Conservation (phyloP, 2,329 filamentous ascomycete species). For the Arthrinium phaeospermum region DNA sequence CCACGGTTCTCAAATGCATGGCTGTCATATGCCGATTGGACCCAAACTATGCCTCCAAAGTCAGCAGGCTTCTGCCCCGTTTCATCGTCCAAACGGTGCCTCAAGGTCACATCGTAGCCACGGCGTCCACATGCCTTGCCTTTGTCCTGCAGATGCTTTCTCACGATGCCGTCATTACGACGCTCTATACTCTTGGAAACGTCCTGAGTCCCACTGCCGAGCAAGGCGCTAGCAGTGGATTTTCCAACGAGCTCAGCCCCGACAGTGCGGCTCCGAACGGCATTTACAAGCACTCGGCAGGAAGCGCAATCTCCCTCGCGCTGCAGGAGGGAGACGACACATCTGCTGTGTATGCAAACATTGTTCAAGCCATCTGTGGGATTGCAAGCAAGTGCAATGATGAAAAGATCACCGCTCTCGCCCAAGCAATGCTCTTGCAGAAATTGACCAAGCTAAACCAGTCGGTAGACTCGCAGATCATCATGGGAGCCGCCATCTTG, state of each 20-base stretch:
- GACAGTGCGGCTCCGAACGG: constrained; percentile 46
- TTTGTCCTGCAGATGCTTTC: constrained; percentile 82
- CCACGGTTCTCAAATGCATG: constrained; percentile 79
- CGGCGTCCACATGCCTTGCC: constrained; percentile 86
- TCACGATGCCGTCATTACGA: constrained; percentile 92
- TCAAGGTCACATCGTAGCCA: constrained; percentile 69
- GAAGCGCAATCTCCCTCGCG: constrained; percentile 80
- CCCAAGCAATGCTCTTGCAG: constrained; percentile 94
- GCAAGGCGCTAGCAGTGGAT: constrained; percentile 57
- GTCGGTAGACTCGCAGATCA: constrained; percentile 82
- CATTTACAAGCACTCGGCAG: constrained; percentile 66
- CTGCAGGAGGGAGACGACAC: constrained; percentile 80
- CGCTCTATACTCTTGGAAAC: constrained; percentile 95
- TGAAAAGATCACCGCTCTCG: constrained; percentile 89
- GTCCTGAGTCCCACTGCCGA: constrained; percentile 78
- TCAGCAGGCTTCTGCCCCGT: constrained; percentile 80
- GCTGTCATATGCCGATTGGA: constrained; percentile 80
- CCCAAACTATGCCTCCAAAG: constrained; percentile 72
- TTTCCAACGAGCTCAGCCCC: constrained; percentile 43
- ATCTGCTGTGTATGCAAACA: constrained; percentile 77
- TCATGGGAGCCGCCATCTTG: constrained; percentile 79
- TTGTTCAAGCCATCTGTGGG: constrained; percentile 95
- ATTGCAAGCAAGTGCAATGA: constrained; percentile 83
- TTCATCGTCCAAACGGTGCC: constrained; percentile 87
- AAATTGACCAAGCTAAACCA: constrained; percentile 87